Evolutionary conservation across 2,329 filamentous ascomycete genomes (phyloP).

Genomic region (Parafenestella ontariensis): DNA sequence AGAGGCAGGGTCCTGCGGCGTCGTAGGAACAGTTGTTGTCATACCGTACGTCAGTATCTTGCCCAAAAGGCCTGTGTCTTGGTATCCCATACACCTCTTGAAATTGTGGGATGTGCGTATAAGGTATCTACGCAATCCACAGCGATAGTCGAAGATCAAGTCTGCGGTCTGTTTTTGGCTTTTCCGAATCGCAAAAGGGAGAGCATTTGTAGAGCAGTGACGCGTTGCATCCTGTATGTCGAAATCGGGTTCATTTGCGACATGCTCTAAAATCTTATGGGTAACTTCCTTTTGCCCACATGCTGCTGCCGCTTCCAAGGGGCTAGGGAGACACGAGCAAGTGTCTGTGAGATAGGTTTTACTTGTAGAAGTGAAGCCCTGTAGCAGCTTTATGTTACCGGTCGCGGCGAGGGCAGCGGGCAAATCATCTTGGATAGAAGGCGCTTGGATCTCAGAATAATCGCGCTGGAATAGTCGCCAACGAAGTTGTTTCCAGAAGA

Average conservation of each 20-base stretch:
- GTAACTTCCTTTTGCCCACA: not conserved
- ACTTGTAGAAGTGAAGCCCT: not conserved
- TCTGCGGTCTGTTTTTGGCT: not conserved
- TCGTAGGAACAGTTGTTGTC: no score
- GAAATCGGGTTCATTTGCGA: not conserved
- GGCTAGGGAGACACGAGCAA: not conserved
- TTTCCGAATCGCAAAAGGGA: not conserved
- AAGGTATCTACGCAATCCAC: no score
- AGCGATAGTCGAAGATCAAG: not conserved
- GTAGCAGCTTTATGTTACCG: not conserved
- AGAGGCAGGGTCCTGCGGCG: no score
- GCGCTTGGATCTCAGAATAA: not conserved
- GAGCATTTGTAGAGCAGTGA: no score
- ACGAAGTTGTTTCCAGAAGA: not conserved
- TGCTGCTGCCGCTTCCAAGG: not conserved
- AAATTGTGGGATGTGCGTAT: no score
- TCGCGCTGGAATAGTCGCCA: not conserved
- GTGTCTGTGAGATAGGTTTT: not conserved
- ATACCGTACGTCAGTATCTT: not conserved
- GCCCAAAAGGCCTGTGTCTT: not conserved
- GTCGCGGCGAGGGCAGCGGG: constrained; percentile 1
- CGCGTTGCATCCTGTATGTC: no score
- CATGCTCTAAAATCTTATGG: not conserved
- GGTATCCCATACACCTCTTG: not conserved
- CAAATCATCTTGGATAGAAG: not conserved